Percentiles rank a stretch among this genome's conserved stretches.
These are phyloP conservation scores for Emiliania huxleyi DNA, from an alignment of 78 protist genomes.

Conservation along the genomic window DNA sequence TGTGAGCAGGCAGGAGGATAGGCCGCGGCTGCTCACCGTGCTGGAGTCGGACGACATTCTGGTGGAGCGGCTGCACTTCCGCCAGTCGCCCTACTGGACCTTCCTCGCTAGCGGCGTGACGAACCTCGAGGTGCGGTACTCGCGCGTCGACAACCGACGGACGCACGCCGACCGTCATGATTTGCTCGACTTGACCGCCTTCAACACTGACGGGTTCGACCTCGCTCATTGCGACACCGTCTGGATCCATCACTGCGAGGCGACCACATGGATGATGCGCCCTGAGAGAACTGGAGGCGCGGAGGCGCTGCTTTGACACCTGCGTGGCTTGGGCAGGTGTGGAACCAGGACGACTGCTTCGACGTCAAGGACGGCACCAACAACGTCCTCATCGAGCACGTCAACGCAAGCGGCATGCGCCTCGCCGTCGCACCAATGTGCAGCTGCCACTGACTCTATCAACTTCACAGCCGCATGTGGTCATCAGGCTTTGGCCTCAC, in stretches of 20 bases:
- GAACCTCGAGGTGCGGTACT: conserved; percentile 33
- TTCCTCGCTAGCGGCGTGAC: neutral
- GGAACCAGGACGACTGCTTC: conserved; percentile 75
- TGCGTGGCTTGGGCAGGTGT: too few relatives aligned
- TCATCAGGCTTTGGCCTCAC: too few relatives aligned
- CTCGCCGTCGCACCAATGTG: conserved; percentile 60
- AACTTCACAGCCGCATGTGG: too few relatives aligned
- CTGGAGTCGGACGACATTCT: too few relatives aligned
- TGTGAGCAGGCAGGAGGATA: too few relatives aligned
- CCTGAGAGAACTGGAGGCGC: too few relatives aligned
- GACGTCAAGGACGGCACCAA: conserved; percentile 33
- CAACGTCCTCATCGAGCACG: conserved; percentile 61
- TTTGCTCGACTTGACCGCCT: conserved; percentile 51
- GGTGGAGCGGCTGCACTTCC: conserved; percentile 54
- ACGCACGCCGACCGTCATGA: conserved; percentile 38
- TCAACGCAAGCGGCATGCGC: conserved; percentile 59
- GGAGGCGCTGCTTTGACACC: too few relatives aligned
- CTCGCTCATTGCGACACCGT: conserved; percentile 52
- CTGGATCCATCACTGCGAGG: conserved; percentile 63
- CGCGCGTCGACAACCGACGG: conserved; percentile 52
- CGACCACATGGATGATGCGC: too few relatives aligned
- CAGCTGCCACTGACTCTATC: too few relatives aligned
- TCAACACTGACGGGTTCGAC: conserved; percentile 71
- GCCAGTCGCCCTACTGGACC: conserved; percentile 58
- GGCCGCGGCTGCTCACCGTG: too few relatives aligned